Evolutionary conservation across 306 rosid species (phyloP).

Genomic region (Begonia fuchsioides): DNA sequence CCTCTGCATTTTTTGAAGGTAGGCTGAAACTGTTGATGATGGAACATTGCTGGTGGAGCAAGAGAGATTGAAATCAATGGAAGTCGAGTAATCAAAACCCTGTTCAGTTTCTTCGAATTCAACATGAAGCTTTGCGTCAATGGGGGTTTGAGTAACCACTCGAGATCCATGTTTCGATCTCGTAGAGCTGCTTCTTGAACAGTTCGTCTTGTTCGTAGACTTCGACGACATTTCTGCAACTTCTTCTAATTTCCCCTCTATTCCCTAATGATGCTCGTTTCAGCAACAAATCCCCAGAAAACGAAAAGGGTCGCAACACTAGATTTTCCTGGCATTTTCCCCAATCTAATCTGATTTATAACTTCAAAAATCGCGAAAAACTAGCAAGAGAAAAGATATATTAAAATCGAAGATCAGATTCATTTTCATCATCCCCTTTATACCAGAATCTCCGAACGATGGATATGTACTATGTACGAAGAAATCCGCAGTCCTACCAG

Average conservation of each 20-base stretch:
- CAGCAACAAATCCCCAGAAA: background rate
- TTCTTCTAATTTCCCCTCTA: background rate
- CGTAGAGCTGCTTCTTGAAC: conserved; percentile 16
- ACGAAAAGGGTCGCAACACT: background rate
- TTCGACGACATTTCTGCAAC: conserved; percentile 16
- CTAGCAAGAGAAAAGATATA: too few species aligned
- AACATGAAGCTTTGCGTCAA: conserved; percentile 25
- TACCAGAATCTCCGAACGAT: too few species aligned
- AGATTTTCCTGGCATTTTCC: too few species aligned
- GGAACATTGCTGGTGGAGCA: conserved; percentile 24
- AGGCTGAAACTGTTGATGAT: conserved; percentile 20
- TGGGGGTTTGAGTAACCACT: conserved; percentile 20
- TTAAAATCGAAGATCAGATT: too few species aligned
- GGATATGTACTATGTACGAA: too few species aligned
- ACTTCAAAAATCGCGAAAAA: too few species aligned
- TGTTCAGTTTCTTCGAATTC: conserved; percentile 18
- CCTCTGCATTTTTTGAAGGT: conserved; percentile 28
- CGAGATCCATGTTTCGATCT: conserved; percentile 17
- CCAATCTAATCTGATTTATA: too few species aligned
- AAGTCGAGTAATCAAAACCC: conserved; percentile 15
- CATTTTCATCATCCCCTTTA: too few species aligned
- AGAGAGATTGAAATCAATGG: conserved; percentile 18
- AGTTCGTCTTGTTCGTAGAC: conserved; percentile 15
- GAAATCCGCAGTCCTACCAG: too few species aligned
- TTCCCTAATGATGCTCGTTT: background rate